phyloP scores from a whole-genome alignment of 192 early-diverging fungal genomes.

The Phlyctochytrium arcticum region DNA sequence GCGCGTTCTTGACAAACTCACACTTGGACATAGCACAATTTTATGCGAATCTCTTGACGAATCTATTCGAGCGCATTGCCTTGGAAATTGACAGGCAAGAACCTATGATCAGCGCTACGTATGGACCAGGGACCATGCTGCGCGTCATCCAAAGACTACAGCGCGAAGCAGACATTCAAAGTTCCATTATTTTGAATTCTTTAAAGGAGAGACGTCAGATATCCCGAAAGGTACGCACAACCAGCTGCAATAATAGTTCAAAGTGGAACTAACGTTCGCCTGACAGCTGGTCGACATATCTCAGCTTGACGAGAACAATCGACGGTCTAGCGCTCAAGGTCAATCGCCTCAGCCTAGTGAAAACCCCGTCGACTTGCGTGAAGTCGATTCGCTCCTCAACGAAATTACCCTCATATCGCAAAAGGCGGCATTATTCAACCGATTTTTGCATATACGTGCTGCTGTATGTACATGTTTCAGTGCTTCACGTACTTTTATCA shows the following conservation, averaged over 20 bases:
- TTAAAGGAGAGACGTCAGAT: constrained; percentile 72
- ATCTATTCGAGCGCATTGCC: constrained; percentile 87
- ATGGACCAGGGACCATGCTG: constrained; percentile 84
- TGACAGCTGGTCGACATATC: no score
- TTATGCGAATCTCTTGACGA: constrained; percentile 75
- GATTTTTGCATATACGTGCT: constrained; percentile 80
- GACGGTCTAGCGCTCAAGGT: no score
- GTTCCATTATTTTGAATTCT: constrained; percentile 66
- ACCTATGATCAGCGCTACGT: constrained; percentile 74
- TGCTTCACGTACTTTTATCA: background rate
- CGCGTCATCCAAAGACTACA: constrained; percentile 84
- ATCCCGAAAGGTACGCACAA: constrained; percentile 43
- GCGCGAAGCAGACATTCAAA: constrained; percentile 81
- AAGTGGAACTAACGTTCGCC: no score
- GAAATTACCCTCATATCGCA: constrained; percentile 84
- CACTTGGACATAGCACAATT: constrained; percentile 48
- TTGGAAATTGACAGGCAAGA: constrained; percentile 85
- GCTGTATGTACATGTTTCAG: constrained; percentile 26
- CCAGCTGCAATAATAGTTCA: no score
- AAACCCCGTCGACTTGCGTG: constrained; percentile 58
- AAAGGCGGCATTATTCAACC: constrained; percentile 68
- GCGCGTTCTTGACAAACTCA: background rate
- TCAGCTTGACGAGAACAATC: no score
- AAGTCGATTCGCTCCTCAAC: constrained; percentile 70
- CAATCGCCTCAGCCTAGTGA: constrained; percentile 38